A percentile compares a stretch with the other conserved stretches of the same genome.
These are phyloP conservation scores for Penicillium decumbens DNA, from an alignment of 2,329 filamentous ascomycete species.

Conservation along the genomic window DNA sequence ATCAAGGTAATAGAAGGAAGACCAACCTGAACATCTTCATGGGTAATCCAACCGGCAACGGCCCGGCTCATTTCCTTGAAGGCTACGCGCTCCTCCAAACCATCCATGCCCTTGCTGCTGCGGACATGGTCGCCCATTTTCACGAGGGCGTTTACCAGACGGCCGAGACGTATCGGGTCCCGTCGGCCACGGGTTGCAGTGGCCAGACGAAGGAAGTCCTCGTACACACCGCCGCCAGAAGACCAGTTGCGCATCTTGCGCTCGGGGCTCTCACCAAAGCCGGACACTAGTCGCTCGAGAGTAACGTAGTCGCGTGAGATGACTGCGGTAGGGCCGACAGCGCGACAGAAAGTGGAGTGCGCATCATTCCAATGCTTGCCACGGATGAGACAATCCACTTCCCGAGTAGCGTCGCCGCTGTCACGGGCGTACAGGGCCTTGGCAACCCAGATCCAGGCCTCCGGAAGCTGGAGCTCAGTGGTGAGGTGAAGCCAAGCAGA, in stretches of 20 bases:
- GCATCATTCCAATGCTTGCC: constrained; percentile 74
- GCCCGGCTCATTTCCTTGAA: constrained; percentile 75
- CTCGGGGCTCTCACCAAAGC: constrained; percentile 61
- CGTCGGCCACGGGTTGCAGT: constrained; percentile 38
- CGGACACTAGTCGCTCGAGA: constrained; percentile 63
- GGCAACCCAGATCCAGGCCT: constrained; percentile 78
- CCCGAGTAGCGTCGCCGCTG: constrained; percentile 62
- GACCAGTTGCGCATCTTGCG: constrained; percentile 67
- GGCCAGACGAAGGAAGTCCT: constrained; percentile 54
- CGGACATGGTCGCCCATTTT: constrained; percentile 40
- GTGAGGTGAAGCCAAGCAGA: constrained; percentile 57
- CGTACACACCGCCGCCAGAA: constrained; percentile 74
- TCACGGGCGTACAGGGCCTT: constrained; percentile 78
- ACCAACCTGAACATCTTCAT: constrained; percentile 57
- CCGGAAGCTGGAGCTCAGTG: constrained; percentile 64
- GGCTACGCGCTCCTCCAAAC: constrained; percentile 62
- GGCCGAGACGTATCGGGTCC: constrained; percentile 40
- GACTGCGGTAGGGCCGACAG: constrained; percentile 76
- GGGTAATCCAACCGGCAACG: constrained; percentile 63
- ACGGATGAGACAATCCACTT: constrained; percentile 75
- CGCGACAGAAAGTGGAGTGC: constrained; percentile 72
- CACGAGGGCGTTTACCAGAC: constrained; percentile 47
- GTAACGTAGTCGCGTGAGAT: constrained; percentile 74
- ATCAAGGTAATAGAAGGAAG: background rate
- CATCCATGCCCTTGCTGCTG: constrained; percentile 50